These are phyloP conservation scores for Boechera retrofracta DNA, from an alignment of 345 rosid species.

Conservation along the genomic window DNA sequence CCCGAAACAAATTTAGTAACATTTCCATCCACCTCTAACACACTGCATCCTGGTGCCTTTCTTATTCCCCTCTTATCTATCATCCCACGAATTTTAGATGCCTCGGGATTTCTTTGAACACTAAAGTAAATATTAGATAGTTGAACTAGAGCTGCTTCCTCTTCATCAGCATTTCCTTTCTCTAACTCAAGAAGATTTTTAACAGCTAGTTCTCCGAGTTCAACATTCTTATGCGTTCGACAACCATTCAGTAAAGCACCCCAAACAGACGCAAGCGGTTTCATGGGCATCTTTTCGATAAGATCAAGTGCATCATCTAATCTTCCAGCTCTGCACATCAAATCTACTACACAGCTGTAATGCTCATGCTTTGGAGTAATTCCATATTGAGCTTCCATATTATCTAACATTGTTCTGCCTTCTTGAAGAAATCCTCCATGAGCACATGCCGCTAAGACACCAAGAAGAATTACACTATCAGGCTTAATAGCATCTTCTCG, in stretches of 20 bases:
- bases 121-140: slow-evolving; percentile 54
- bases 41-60: slow-evolving; percentile 64
- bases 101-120: slow-evolving; percentile 49
- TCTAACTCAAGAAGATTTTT: slow-evolving; percentile 52
- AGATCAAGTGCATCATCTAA: slow-evolving; percentile 57
- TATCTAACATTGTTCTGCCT: slow-evolving; percentile 48
- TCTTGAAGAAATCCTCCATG: slow-evolving; percentile 62
- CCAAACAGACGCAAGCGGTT: slow-evolving; percentile 68
- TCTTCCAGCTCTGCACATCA: slow-evolving; percentile 62
- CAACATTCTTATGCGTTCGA: slow-evolving; percentile 59
- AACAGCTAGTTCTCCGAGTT: slow-evolving; percentile 63
- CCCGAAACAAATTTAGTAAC: slow-evolving; percentile 59
- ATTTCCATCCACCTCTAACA: slow-evolving; percentile 59
- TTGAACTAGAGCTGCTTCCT: slow-evolving; percentile 66
- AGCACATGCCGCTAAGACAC: slow-evolving; percentile 57
- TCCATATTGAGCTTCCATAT: slow-evolving; percentile 52
- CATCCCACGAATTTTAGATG: slow-evolving; percentile 51
- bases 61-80: slow-evolving; percentile 54
- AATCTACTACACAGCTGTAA: slow-evolving; percentile 65
- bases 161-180: slow-evolving; percentile 53
- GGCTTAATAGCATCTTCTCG: slow-evolving; percentile 49
- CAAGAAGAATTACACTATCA: slow-evolving; percentile 61
- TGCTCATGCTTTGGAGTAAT: slow-evolving; percentile 63
- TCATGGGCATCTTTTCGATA: slow-evolving; percentile 62
- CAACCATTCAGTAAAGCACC: slow-evolving; percentile 64